phyloP scores from a whole-genome alignment of 306 rosid genomes.

The Luffa acutangula region DNA sequence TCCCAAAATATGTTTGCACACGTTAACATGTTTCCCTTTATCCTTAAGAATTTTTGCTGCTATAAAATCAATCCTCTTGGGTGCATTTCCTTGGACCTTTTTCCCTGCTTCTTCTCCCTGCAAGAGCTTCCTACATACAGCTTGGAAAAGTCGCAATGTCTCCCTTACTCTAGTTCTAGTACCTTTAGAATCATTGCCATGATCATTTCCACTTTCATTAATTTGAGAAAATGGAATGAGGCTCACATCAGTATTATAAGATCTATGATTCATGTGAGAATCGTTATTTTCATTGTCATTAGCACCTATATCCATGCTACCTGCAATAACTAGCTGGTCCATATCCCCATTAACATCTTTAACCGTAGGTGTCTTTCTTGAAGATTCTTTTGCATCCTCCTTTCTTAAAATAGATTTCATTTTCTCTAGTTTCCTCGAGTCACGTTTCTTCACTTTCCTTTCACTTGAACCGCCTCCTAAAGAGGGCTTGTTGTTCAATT shows the following conservation, averaged over 20 bases:
- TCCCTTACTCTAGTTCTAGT: constrained; percentile 60
- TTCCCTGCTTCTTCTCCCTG: constrained; percentile 59
- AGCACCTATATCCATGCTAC: constrained; percentile 4
- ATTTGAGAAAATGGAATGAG: constrained; percentile 37
- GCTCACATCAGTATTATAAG: constrained; percentile 20
- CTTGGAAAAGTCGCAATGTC: constrained; percentile 65
- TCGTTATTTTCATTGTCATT: not conserved
- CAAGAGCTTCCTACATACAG: constrained; percentile 58
- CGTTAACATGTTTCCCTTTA: constrained; percentile 43
- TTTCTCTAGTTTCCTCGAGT: constrained; percentile 12
- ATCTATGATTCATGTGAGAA: constrained; percentile 11
- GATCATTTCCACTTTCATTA: constrained; percentile 16
- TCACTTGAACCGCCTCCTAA: constrained; percentile 19
- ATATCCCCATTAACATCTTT: constrained; percentile 18
- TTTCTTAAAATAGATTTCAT: constrained; percentile 26
- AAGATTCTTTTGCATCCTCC: constrained; percentile 15
- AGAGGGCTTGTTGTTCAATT: constrained; percentile 18
- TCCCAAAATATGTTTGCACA: constrained; percentile 60
- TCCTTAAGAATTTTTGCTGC: constrained; percentile 53
- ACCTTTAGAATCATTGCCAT: constrained; percentile 25
- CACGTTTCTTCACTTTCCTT: constrained; percentile 33
- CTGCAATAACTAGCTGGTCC: constrained; percentile 32
- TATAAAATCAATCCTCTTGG: constrained; percentile 44
- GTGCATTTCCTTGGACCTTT: constrained; percentile 17
- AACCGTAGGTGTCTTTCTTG: constrained; percentile 17